A percentile compares a stretch with the other conserved stretches of the same genome.
Conservation (phyloP, 768 basidiomycete genomes). For the Cystobasidiopsis lactophilus region DNA sequence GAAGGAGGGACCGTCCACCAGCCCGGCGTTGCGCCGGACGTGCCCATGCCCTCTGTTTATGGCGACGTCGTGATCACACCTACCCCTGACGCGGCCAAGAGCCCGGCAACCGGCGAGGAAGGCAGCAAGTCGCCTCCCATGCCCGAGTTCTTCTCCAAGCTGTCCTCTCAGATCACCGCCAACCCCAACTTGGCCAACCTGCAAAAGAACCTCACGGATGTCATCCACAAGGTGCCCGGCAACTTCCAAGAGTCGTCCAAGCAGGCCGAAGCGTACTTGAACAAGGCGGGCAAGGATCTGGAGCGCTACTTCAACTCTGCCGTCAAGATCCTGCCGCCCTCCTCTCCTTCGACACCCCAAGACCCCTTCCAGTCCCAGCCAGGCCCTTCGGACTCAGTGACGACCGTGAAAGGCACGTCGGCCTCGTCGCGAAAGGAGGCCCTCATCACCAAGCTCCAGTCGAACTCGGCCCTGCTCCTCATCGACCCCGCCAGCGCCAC, state of each 20-base stretch:
- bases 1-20: background rate
- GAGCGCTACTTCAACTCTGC: slow-evolving; percentile 23
- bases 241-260: slow-evolving; percentile 25
- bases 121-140: background rate
- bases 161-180: slow-evolving; percentile 3
- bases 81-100: no score
- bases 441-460: slow-evolving; percentile 23
- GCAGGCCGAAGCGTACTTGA: slow-evolving; percentile 27
- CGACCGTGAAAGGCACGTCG: slow-evolving; percentile 1
- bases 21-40: background rate
- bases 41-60: background rate
- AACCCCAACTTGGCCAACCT: slow-evolving; percentile 10
- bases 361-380: slow-evolving; percentile 16
- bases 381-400: slow-evolving; percentile 22
- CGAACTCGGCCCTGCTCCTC: slow-evolving; percentile 24
- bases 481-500: slow-evolving; percentile 23
- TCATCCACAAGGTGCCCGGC: slow-evolving; percentile 10
- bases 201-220: slow-evolving; percentile 2
- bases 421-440: slow-evolving; percentile 24
- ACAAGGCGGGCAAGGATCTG: slow-evolving; percentile 21
- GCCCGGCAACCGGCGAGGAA: background rate
- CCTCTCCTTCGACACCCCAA: slow-evolving; percentile 13
- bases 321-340: slow-evolving; percentile 28
- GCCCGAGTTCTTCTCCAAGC: slow-evolving; percentile 13
- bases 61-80: slow-evolving; percentile 1